Evolutionary conservation across 73 alveolate genomes (phyloP).

Genomic region (Blepharisma stoltei): DNA sequence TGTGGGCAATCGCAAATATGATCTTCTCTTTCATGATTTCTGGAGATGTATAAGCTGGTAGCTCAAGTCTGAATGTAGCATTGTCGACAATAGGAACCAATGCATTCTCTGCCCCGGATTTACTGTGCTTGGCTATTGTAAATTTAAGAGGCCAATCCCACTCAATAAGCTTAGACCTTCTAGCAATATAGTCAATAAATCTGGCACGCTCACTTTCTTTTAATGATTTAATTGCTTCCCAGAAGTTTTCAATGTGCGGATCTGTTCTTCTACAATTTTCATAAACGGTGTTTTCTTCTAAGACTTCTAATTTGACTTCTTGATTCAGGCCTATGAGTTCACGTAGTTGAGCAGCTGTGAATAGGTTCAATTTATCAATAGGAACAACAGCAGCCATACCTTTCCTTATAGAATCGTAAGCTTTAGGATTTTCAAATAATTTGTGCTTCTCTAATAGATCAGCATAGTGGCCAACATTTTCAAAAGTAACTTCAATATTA

Average conservation of each 20-base stretch:
- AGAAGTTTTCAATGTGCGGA: slow-evolving; percentile 60
- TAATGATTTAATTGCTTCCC: slow-evolving; percentile 70
- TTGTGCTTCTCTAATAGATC: slow-evolving; percentile 59
- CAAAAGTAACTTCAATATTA: slow-evolving; percentile 48
- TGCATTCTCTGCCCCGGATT: slow-evolving; percentile 53
- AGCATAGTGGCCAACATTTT: slow-evolving; percentile 52
- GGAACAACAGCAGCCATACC: slow-evolving; percentile 78
- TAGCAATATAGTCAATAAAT: slow-evolving; percentile 83
- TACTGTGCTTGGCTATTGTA: slow-evolving; percentile 37
- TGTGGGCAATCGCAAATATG: slow-evolving; percentile 72
- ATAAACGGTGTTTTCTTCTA: slow-evolving; percentile 75
- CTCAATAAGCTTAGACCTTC: slow-evolving; percentile 77
- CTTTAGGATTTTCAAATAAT: slow-evolving; percentile 58
- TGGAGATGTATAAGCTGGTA: slow-evolving; percentile 72
- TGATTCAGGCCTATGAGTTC: slow-evolving; percentile 81
- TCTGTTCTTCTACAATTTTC: slow-evolving; percentile 66
- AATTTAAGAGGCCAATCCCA: slow-evolving; percentile 51
- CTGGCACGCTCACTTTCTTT: slow-evolving; percentile 64
- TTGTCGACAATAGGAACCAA: slow-evolving; percentile 77
- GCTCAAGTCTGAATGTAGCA: slow-evolving; percentile 73
- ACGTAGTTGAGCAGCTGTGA: slow-evolving; percentile 79
- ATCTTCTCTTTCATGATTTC: slow-evolving; percentile 64
- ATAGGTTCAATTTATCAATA: slow-evolving; percentile 50
- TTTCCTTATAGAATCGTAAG: slow-evolving; percentile 65
- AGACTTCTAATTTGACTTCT: slow-evolving; percentile 65